Conservation (phyloP, 2,329 filamentous ascomycete genomes). For the Cladosporium sp. region DNA sequence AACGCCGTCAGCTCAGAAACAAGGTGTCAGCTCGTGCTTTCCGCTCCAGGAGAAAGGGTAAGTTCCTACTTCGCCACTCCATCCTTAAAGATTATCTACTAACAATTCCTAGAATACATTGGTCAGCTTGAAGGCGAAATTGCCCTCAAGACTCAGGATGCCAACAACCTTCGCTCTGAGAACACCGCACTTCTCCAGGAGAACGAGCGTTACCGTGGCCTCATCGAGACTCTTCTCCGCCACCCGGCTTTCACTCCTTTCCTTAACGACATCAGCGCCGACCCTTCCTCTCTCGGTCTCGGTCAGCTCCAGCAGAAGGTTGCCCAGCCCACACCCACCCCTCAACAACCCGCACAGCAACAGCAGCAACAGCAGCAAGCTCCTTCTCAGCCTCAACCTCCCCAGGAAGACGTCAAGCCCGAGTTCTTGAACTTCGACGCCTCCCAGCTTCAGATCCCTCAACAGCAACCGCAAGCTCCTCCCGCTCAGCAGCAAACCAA, state of each 20-base stretch:
- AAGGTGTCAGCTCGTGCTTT: conserved; percentile 98
- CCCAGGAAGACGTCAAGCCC: conserved; percentile 32
- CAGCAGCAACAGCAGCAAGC: conserved; percentile 16
- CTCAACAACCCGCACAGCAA: conserved; percentile 15
- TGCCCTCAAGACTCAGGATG: conserved; percentile 75
- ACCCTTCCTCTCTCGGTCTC: conserved; percentile 32
- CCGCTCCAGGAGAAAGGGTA: conserved; percentile 97
- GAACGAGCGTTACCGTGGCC: conserved; percentile 50
- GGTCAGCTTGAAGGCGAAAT: conserved; percentile 88
- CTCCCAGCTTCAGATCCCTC: conserved; percentile 32
- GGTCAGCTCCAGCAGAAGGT: conserved; percentile 22
- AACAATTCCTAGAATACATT: conserved; percentile 78
- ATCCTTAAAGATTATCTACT: conserved; percentile 36
- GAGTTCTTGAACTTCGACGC: conserved; percentile 35
- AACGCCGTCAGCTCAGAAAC: conserved; percentile 93
- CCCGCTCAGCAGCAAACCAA: conserved; percentile 23
- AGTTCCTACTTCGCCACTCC: conserved; percentile 28
- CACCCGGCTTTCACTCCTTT: conserved; percentile 46
- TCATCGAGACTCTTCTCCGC: conserved; percentile 66
- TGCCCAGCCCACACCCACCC: conserved; percentile 16
- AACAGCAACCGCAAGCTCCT: conserved; percentile 12
- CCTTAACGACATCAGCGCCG: conserved; percentile 39
- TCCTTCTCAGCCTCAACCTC: conserved; percentile 23
- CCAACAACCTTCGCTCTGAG: conserved; percentile 71
- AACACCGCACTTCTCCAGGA: conserved; percentile 76